Base-by-base conservation (phyloP, 1,139 yeast species). In the Trichomonascaceae sp. region DNA sequence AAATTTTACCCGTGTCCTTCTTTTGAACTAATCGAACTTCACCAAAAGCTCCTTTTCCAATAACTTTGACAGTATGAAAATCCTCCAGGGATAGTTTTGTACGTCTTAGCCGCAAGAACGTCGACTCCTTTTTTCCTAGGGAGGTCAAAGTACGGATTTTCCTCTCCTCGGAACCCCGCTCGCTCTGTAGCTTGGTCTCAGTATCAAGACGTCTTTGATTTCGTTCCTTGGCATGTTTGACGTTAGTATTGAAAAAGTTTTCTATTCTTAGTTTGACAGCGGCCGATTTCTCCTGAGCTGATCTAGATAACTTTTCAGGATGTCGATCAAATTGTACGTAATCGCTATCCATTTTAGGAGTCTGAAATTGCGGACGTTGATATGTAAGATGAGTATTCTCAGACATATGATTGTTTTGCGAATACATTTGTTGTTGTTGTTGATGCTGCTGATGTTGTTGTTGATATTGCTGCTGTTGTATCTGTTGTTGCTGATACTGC, bases 251-350 rank as follows among this genome's bases (percentile, higher is more conserved):
- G 69, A 83, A 84, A 65, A 78, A 83, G 63, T 83, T 83, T 66
- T 84, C 89, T 56, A 84, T 70, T 56, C 80, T 78, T 60, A 84
- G 74, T 66, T 83, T 84, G 54, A 83, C 77, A 12, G 85, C 81
- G 1, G 85, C 78, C 0, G 88, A 85, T 61, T 79, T 77, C 62
- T 83, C 87, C 60, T 79, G 84, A 0, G 85, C 71, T n/a, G 69
- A 64, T 55, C 78, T 76, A 45, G 79, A 73, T 59, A 83, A 74
- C 63, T 79, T 74, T 59, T 87, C 95, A 0, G 98, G 97, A 64
- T 87, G 90, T 60, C 98, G 82, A 64, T 86, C 91, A 71, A 91
- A 87, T 65, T 83, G 80, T 54, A 86, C 89, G 62, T 85, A 84
- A 52, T 70, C 71, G 15, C 60, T 54, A 18, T 55, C 58, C 44